Evolutionary conservation across 495 filamentous ascomycete genomes (phyloP), one percentile per base, ranked within the genome.

Genomic region (Penicillium alfredii): DNA sequence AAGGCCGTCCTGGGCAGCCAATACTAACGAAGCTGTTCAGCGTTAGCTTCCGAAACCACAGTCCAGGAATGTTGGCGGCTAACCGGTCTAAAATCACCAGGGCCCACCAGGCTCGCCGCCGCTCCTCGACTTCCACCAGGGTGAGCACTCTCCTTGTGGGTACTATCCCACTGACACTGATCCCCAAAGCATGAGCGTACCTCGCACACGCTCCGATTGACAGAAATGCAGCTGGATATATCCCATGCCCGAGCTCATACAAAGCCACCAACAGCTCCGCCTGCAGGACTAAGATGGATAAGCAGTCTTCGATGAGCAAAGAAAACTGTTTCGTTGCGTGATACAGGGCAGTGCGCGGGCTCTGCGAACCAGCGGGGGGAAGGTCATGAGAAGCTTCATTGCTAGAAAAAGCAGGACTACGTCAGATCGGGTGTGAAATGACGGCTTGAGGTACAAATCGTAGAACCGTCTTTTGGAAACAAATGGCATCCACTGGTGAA

Each of bases 401-500:
- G 52, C 60, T 9, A 75, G 46, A 31, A 71, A 69, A 8, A 76
- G 53, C 16, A 73, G 53, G 17, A 58, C 68, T 35, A 69, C 41
- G 31, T 77, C 71, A 0, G 71, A 53, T 29, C 38, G 46, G 20
- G 35, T 40, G 25, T 45, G 45, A 16, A 42, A 46, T 31, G 43
- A 45, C 0, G 49, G 42, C 14, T 33, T 44, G 11, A 61, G 32
- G 22, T 51, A 29, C 8, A 45, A 14, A 9, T 43, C 50, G 33
- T 53, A 49, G 34, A 73, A 58, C 3, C 68, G 55, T 41, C 69
- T 74, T 33, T 60, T 59, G 1, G 70, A 74, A 16, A 76, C 46
- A 29, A 75, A 61, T 10, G 71, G 72, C 57, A 76, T 66, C 72
- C 71, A 72, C 20, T 19, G 38, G 40, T 57, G 53, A 18, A 54